Percentiles rank a stretch among this genome's conserved stretches.
phyloP scores from a whole-genome alignment of 2,329 filamentous ascomycete genomes.

The Ophiostoma quercus region DNA sequence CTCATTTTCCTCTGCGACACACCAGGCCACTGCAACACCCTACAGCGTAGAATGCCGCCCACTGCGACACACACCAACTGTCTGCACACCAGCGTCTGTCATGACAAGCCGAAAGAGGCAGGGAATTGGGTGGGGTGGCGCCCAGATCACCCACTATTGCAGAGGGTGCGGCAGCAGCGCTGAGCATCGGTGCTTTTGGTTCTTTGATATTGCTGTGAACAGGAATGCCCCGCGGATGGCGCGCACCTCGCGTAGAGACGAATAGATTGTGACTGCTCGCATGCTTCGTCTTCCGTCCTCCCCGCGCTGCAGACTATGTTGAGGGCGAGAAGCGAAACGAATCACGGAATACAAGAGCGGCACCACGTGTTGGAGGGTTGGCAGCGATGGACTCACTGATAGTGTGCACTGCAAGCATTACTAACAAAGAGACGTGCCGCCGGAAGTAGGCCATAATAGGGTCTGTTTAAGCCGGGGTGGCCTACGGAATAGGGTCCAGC shows the following conservation, averaged over 20 bases:
- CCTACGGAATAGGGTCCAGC: not conserved
- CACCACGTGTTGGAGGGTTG: not conserved
- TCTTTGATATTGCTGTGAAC: not conserved
- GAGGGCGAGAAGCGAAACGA: not conserved
- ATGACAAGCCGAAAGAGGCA: not conserved
- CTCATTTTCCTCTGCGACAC: conserved; percentile 1
- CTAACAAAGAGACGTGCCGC: not conserved
- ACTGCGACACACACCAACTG: not conserved
- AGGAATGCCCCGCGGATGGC: conserved; percentile 3
- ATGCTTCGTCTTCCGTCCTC: not conserved
- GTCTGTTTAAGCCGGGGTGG: not conserved
- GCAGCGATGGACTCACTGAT: not conserved
- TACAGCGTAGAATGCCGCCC: not conserved
- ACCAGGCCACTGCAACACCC: not conserved
- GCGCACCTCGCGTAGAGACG: not conserved
- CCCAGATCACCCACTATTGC: not conserved
- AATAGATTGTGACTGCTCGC: not conserved
- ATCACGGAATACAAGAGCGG: not conserved
- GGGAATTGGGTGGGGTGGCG: conserved; percentile 1
- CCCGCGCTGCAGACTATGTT: not conserved
- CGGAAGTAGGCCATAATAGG: not conserved
- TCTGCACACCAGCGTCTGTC: not conserved
- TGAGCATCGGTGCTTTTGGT: not conserved
- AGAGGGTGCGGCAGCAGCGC: not conserved
- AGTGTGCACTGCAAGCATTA: not conserved